A percentile compares a stretch with the other conserved stretches of the same genome.
These are phyloP conservation scores for Cryoendolithus antarcticus DNA, from an alignment of 2,329 filamentous ascomycete species.

Conservation along the genomic window DNA sequence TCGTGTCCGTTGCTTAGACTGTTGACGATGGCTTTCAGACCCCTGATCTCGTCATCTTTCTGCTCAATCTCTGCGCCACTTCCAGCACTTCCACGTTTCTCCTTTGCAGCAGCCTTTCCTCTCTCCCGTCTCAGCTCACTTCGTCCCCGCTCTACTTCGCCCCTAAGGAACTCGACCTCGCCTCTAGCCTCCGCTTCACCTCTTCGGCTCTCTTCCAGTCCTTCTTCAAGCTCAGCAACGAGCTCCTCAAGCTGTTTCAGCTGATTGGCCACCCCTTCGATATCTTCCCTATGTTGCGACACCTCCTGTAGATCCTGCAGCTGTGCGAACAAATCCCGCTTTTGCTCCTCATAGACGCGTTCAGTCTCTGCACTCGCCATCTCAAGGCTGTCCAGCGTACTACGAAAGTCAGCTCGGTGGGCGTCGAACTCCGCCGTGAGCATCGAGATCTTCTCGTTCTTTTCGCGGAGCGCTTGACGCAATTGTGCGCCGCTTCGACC, in stretches of 20 bases:
- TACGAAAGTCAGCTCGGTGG: slow-evolving; percentile 89
- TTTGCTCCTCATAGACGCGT: slow-evolving; percentile 86
- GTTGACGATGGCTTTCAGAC: slow-evolving; percentile 95
- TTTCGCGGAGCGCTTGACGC: slow-evolving; percentile 73
- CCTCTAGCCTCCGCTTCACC: slow-evolving; percentile 92
- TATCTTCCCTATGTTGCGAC: slow-evolving; percentile 72
- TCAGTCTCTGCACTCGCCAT: slow-evolving; percentile 92
- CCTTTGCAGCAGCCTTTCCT: slow-evolving; percentile 61
- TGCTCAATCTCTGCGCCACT: slow-evolving; percentile 65
- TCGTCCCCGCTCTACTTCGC: slow-evolving; percentile 84
- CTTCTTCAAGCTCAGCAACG: slow-evolving; percentile 93
- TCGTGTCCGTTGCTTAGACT: slow-evolving; percentile 68
- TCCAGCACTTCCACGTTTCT: slow-evolving; percentile 32
- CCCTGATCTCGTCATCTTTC: slow-evolving; percentile 93
- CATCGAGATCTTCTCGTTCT: slow-evolving; percentile 91
- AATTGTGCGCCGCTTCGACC: slow-evolving; percentile 41
- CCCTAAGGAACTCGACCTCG: slow-evolving; percentile 88
- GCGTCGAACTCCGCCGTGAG: slow-evolving; percentile 90
- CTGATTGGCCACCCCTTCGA: slow-evolving; percentile 80
- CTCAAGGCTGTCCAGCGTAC: slow-evolving; percentile 91
- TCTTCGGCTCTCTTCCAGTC: slow-evolving; percentile 81
- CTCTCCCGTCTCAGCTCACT: slow-evolving; percentile 79
- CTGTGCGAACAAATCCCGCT: slow-evolving; percentile 74
- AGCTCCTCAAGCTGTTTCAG: slow-evolving; percentile 92
- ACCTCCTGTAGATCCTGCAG: slow-evolving; percentile 60